Percentiles rank a stretch among this genome's conserved stretches.
phyloP scores from a whole-genome alignment of 345 rosid species.

The Sapria himalayana region DNA sequence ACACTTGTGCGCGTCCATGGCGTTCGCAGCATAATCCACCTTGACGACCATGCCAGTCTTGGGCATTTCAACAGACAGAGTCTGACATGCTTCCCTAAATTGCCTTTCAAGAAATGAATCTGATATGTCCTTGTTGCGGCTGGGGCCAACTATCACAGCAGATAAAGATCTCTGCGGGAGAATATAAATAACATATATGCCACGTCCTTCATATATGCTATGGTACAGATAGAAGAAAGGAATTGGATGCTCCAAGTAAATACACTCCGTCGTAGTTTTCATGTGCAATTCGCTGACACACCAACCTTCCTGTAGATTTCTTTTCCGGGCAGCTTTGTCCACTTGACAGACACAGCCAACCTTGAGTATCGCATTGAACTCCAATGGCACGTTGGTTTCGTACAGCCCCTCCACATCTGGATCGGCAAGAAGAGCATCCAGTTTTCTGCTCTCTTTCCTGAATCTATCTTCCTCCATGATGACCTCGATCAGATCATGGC shows the following conservation, averaged over 20 bases:
- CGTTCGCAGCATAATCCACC: constrained; percentile 62
- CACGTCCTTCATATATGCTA: constrained; percentile 64
- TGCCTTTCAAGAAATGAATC: constrained; percentile 59
- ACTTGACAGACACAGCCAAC: constrained; percentile 89
- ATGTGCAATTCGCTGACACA: constrained; percentile 54
- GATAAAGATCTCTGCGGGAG: constrained; percentile 27
- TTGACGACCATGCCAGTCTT: constrained; percentile 29
- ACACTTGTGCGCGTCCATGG: constrained; percentile 50
- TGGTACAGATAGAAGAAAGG: constrained; percentile 71
- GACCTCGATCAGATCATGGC: constrained; percentile 64
- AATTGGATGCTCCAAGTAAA: constrained; percentile 56
- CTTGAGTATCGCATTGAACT: constrained; percentile 59
- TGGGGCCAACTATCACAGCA: constrained; percentile 59
- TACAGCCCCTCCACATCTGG: constrained; percentile 95
- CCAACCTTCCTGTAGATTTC: constrained; percentile 68
- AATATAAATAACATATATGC: constrained; percentile 44
- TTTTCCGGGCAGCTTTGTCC: constrained; percentile 44
- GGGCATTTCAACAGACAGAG: constrained; percentile 32
- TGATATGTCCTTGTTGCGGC: constrained; percentile 39
- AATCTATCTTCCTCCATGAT: constrained; percentile 50
- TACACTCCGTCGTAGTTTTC: constrained; percentile 83
- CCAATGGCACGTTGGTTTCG: constrained; percentile 61
- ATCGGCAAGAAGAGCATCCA: constrained; percentile 74
- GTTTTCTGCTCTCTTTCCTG: constrained; percentile 45
- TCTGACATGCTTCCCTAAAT: constrained; percentile 67